These are phyloP conservation scores for Glycine tomentella DNA, from an alignment of 306 rosid genomes.

Conservation along the genomic window DNA sequence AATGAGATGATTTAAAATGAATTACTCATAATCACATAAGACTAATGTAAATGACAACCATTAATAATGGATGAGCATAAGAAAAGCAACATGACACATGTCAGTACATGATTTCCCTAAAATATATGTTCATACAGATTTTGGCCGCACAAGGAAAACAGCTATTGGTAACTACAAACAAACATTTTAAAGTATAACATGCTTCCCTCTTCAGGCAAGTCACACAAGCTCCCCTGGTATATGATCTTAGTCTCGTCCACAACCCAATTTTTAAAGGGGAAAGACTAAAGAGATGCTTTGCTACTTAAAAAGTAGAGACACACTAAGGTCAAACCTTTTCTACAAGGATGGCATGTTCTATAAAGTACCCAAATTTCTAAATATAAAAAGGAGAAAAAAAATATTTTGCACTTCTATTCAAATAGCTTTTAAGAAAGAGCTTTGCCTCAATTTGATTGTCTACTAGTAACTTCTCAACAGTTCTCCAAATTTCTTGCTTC, in stretches of 20 bases:
- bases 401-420: too few relatives aligned
- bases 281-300: too few relatives aligned
- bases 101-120: slow-evolving; percentile 30
- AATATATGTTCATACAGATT: slow-evolving; percentile 24
- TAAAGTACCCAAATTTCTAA: too few relatives aligned
- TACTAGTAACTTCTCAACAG: too few relatives aligned
- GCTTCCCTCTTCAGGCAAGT: slow-evolving; percentile 29
- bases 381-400: too few relatives aligned
- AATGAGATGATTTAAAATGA: slow-evolving; percentile 40
- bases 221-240: slow-evolving; percentile 4
- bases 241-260: too few relatives aligned
- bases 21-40: slow-evolving; percentile 6
- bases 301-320: neutral
- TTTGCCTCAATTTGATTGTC: too few relatives aligned
- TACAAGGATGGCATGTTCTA: too few relatives aligned
- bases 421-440: too few relatives aligned
- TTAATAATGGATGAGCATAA: slow-evolving; percentile 29
- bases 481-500: too few relatives aligned
- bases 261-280: too few relatives aligned
- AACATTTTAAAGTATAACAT: neutral
- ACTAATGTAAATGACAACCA: slow-evolving; percentile 22
- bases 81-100: slow-evolving; percentile 23
- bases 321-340: slow-evolving; percentile 14
- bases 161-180: slow-evolving; percentile 6
- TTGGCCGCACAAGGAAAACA: slow-evolving; percentile 24